phyloP scores from a whole-genome alignment of 495 filamentous ascomycete genomes.

The Pyrenula massariospora region DNA sequence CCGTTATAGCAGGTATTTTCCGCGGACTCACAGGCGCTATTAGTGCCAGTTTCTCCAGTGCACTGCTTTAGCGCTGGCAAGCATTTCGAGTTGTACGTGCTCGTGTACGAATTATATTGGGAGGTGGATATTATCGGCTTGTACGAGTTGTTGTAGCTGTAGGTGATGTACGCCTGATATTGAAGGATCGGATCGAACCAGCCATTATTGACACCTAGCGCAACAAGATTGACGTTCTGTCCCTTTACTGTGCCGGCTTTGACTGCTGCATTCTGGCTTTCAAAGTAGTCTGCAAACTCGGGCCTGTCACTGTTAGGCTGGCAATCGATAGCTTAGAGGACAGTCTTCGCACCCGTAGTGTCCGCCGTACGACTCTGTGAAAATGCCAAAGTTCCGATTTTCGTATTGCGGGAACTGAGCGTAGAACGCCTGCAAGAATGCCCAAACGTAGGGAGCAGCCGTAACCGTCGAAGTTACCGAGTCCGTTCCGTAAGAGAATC shows the following conservation, averaged over 20 bases:
- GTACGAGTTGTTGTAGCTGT: constrained; percentile 40
- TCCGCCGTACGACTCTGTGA: constrained; percentile 45
- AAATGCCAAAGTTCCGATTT: constrained; percentile 40
- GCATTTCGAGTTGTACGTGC: constrained; percentile 27
- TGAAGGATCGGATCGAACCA: constrained; percentile 40
- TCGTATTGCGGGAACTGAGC: constrained; percentile 39
- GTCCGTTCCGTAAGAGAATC: constrained; percentile 43
- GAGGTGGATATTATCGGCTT: constrained; percentile 31
- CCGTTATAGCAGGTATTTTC: constrained; percentile 27
- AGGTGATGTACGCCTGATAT: constrained; percentile 40
- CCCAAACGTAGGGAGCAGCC: constrained; percentile 44
- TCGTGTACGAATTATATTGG: constrained; percentile 25
- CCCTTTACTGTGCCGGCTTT: constrained; percentile 24
- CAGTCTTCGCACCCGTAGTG: constrained; percentile 32
- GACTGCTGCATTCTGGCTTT: constrained; percentile 37
- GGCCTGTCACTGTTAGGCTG: constrained; percentile 27
- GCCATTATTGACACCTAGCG: constrained; percentile 47
- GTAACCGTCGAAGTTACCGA: constrained; percentile 33
- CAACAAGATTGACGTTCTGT: constrained; percentile 37
- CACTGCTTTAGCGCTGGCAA: constrained; percentile 28
- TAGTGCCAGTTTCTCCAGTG: constrained; percentile 14
- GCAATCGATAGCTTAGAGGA: too few relatives aligned
- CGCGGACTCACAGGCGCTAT: constrained; percentile 29
- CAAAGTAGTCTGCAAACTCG: constrained; percentile 38
- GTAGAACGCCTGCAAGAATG: constrained; percentile 43